These are phyloP conservation scores for Venturia oleaginea DNA, from an alignment of 2,329 filamentous ascomycete genomes.

Conservation along the genomic window DNA sequence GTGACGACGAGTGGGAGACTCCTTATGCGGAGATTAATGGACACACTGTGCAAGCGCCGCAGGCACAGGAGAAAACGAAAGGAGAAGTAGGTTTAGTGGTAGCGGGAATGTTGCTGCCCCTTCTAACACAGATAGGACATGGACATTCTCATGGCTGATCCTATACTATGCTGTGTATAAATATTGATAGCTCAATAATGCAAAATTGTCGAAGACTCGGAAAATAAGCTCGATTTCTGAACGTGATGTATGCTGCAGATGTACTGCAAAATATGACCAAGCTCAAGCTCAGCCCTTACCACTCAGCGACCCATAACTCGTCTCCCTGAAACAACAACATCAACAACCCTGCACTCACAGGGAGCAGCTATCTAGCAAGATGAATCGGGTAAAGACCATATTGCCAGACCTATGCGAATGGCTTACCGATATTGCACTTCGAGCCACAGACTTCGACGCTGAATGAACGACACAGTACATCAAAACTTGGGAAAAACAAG, in stretches of 20 bases:
- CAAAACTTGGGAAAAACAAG: neutral
- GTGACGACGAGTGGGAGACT: neutral
- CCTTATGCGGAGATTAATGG: slow-evolving; percentile 34
- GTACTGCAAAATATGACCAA: neutral
- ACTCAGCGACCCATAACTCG: neutral
- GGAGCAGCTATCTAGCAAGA: neutral
- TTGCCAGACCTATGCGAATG: neutral
- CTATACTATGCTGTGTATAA: neutral
- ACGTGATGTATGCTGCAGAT: neutral
- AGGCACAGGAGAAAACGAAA: slow-evolving; percentile 54
- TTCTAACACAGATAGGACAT: slow-evolving; percentile 70
- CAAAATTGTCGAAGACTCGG: too few species aligned
- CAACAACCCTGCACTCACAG: neutral
- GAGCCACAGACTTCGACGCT: neutral
- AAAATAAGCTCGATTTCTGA: too few species aligned
- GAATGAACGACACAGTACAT: neutral
- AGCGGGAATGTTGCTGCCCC: slow-evolving; percentile 66
- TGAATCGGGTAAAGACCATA: neutral
- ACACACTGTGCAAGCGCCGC: slow-evolving; percentile 98
- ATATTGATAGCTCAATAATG: neutral
- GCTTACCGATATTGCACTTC: neutral
- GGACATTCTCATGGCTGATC: slow-evolving; percentile 40
- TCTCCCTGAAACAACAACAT: slow-evolving; percentile 1
- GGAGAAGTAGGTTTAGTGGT: slow-evolving; percentile 54
- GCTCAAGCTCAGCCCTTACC: neutral